phyloP scores from a whole-genome alignment of 148 eudicot species.

The Heliosperma pusillum region DNA sequence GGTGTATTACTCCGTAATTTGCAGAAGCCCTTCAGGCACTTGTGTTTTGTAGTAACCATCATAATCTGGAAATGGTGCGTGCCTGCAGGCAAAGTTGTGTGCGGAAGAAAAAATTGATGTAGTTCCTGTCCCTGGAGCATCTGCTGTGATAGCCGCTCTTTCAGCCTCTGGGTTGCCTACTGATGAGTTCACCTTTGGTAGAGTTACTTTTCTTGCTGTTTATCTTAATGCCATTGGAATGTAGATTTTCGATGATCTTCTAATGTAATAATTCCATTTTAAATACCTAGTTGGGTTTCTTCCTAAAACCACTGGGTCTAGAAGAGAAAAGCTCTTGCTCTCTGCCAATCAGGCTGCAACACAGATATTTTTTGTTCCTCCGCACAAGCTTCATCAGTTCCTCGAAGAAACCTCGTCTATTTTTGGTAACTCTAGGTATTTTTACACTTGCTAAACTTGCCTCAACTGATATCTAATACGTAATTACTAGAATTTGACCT shows the following conservation, averaged over 20 bases:
- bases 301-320: conserved; percentile 67
- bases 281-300: conserved; percentile 82
- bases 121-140: conserved; percentile 91
- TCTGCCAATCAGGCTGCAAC: conserved; percentile 65
- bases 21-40: no score
- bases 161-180: conserved; percentile 91
- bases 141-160: conserved; percentile 81
- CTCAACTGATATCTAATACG: not conserved
- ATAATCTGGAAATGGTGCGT: conserved; percentile 5
- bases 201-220: conserved; percentile 5
- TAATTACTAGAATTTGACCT: not conserved
- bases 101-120: conserved; percentile 60
- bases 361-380: conserved; percentile 94
- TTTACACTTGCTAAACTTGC: not conserved
- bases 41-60: no score
- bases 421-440: conserved; percentile 70
- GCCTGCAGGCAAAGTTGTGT: conserved; percentile 67
- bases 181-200: conserved; percentile 90
- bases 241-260: not conserved
- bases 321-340: conserved; percentile 66
- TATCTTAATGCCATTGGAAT: conserved; percentile 2
- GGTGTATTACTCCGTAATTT: no score
- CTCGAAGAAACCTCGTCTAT: conserved; percentile 67
- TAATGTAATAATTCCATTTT: not conserved
- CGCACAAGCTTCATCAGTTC: conserved; percentile 78